Percentiles rank a stretch among this genome's conserved stretches.
These are phyloP conservation scores for Phaeodactylum tricornutum DNA, from an alignment of 108 stramenopile species.

Conservation along the genomic window DNA sequence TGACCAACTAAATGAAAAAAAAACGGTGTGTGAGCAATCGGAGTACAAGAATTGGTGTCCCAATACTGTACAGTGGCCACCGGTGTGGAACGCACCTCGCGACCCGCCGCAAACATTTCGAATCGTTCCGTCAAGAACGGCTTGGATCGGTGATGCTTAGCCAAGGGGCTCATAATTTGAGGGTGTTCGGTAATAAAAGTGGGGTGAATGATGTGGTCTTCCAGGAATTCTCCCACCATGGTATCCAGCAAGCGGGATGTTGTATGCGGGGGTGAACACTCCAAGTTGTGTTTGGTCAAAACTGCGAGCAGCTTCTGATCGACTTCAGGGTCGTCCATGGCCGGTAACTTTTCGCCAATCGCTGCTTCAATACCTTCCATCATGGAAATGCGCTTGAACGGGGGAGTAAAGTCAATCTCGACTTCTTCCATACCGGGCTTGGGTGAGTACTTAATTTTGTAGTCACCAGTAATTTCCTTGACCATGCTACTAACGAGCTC, in stretches of 20 bases:
- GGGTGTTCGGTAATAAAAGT: constrained; percentile 95
- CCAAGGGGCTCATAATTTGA: constrained; percentile 98
- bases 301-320: constrained; percentile 66
- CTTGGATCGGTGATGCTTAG: constrained; percentile 96
- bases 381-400: constrained; percentile 96
- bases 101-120: constrained; percentile 95
- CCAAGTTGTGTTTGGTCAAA: constrained; percentile 65
- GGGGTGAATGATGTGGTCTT: constrained; percentile 81
- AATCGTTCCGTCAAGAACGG: constrained; percentile 94
- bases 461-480: constrained; percentile 86
- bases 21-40: constrained; percentile 9
- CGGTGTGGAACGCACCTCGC: constrained; percentile 80
- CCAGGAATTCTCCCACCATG: constrained; percentile 95
- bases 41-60: neutral
- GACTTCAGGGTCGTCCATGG: constrained; percentile 77
- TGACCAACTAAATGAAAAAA: constrained; percentile 70
- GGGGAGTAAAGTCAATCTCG: constrained; percentile 96
- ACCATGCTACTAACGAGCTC: constrained; percentile 94
- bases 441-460: constrained; percentile 94
- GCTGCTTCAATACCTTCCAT: constrained; percentile 91
- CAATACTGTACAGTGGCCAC: neutral
- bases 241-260: constrained; percentile 94
- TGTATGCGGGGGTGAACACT: constrained; percentile 93
- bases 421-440: constrained; percentile 82
- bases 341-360: constrained; percentile 79